These are phyloP conservation scores for Neofusicoccum sp. DNA, from an alignment of 2,329 filamentous ascomycete genomes.

Conservation along the genomic window DNA sequence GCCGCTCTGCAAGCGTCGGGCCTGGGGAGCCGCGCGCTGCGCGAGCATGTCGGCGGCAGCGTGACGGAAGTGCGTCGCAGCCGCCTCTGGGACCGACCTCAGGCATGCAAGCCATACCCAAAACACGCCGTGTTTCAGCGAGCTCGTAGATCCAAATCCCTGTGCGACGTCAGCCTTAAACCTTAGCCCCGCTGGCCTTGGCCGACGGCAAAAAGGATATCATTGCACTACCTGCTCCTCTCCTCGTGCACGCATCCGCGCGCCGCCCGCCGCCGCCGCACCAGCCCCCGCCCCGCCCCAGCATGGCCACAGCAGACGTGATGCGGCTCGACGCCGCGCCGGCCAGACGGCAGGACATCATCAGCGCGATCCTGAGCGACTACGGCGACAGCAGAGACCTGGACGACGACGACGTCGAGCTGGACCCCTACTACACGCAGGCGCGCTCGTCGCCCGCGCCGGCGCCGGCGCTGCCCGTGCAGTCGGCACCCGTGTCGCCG, in stretches of 20 bases:
- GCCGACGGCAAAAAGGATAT: background rate
- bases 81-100: background rate
- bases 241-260: background rate
- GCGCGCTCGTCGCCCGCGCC: background rate
- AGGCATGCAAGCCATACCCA: conserved; percentile 26
- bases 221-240: background rate
- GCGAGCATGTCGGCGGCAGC: background rate
- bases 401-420: conserved; percentile 2
- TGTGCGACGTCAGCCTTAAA: conserved; percentile 28
- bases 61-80: background rate
- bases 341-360: conserved; percentile 35
- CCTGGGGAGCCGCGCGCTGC: background rate
- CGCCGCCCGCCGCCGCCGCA: background rate
- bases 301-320: conserved; percentile 21
- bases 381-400: conserved; percentile 26
- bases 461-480: background rate
- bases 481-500: conserved; percentile 4
- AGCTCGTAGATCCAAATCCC: conserved; percentile 23
- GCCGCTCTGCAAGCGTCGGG: background rate
- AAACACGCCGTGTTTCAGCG: conserved; percentile 38
- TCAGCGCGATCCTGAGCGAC: conserved; percentile 39
- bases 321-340: conserved; percentile 24
- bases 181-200: conserved; percentile 23
- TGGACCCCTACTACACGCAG: conserved; percentile 16
- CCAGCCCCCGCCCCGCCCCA: conserved; percentile 16